These are phyloP conservation scores for Acanthamoeba culbertsoni DNA, from an alignment of 208 protist species.

Conservation along the genomic window DNA sequence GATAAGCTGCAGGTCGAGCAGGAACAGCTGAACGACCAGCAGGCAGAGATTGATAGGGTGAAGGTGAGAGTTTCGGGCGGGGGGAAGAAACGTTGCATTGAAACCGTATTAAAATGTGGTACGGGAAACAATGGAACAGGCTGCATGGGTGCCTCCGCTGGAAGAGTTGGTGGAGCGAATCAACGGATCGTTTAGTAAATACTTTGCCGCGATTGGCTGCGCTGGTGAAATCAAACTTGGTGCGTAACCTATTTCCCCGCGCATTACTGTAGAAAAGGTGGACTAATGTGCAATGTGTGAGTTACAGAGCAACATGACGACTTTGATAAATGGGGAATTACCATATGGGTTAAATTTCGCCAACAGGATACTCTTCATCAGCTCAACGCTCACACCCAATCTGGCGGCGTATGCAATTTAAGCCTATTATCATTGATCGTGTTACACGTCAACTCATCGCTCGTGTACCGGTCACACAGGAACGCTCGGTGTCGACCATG, in stretches of 20 bases:
- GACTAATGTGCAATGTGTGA: too few species aligned
- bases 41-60: neutral
- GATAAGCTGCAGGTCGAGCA: neutral
- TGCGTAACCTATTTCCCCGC: neutral
- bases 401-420: conserved; percentile 60
- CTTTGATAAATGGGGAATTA: conserved; percentile 70
- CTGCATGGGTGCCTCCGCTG: conserved; percentile 58
- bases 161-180: conserved; percentile 58
- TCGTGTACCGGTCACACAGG: neutral
- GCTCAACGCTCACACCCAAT: conserved; percentile 70
- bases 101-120: too few species aligned
- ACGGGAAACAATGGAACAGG: too few species aligned
- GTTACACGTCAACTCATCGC: neutral
- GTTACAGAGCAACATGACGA: conserved; percentile 58
- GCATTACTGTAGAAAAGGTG: neutral
- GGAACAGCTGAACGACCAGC: neutral
- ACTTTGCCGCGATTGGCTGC: conserved; percentile 70
- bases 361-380: conserved; percentile 59
- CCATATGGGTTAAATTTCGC: conserved; percentile 75
- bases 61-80: neutral
- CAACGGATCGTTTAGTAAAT: conserved; percentile 62
- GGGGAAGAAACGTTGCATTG: too few species aligned
- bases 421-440: neutral
- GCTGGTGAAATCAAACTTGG: conserved; percentile 68
- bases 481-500: conserved; percentile 86